A percentile compares a stretch with the other conserved stretches of the same genome.
Evolutionary conservation across 345 rosid species (phyloP).

Genomic region (Arabidopsis thaliana): DNA sequence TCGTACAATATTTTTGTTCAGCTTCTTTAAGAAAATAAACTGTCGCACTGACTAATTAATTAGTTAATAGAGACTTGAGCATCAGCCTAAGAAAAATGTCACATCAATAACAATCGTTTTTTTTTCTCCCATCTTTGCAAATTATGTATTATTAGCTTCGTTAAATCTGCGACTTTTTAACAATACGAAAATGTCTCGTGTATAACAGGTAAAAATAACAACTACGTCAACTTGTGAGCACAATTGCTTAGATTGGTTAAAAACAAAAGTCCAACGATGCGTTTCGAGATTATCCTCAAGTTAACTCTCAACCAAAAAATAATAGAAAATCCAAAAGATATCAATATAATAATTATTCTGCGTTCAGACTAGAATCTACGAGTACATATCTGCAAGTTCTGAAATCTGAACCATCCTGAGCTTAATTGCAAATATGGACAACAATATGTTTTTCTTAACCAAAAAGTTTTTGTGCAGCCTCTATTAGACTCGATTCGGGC

Average conservation of each 20-base stretch:
- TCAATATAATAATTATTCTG: background rate
- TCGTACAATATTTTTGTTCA: background rate
- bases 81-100: conserved; percentile 11
- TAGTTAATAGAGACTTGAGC: background rate
- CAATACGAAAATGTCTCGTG: background rate
- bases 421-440: conserved; percentile 6
- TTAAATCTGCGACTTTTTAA: background rate
- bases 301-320: background rate
- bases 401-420: conserved; percentile 14
- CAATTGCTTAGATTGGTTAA: conserved; percentile 34
- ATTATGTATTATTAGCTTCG: background rate
- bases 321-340: background rate
- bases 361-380: conserved; percentile 32
- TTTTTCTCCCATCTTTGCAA: background rate
- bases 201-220: conserved; percentile 7
- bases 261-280: conserved; percentile 21
- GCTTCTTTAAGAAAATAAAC: background rate
- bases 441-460: background rate
- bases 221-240: conserved; percentile 31
- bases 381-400: conserved; percentile 5
- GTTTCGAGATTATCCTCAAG: conserved; percentile 15
- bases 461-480: background rate
- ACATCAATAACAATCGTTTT: conserved; percentile 6
- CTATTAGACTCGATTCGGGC: background rate
- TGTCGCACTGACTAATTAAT: background rate